Conservation (phyloP, 495 filamentous ascomycete species). For the Trichoderma erinaceum region DNA sequence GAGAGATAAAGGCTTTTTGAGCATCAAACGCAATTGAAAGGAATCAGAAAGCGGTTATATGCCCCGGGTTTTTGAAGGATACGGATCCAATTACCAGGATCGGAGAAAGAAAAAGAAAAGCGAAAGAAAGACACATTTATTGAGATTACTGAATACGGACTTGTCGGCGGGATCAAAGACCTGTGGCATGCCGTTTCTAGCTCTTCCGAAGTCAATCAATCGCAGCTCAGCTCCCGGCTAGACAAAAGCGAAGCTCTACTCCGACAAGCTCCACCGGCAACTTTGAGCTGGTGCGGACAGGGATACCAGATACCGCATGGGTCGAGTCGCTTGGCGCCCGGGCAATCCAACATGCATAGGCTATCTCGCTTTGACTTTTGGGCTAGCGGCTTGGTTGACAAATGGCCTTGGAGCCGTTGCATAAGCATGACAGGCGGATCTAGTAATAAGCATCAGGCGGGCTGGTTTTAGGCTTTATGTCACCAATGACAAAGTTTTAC, state of each 20-base stretch:
- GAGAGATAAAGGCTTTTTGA: neutral
- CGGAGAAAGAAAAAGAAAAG: neutral
- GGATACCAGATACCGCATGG: neutral
- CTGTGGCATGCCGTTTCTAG: no score
- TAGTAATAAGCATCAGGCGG: neutral
- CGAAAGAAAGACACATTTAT: no score
- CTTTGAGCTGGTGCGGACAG: no score
- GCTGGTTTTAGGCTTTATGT: neutral
- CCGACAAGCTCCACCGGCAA: neutral
- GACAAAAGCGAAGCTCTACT: neutral
- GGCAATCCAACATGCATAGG: neutral
- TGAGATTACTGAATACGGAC: neutral
- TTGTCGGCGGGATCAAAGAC: no score
- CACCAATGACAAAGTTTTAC: neutral
- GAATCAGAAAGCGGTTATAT: no score
- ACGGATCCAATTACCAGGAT: neutral
- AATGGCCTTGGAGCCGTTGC: neutral
- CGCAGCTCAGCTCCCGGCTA: neutral
- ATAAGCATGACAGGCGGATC: conserved; percentile 5
- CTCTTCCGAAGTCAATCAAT: no score
- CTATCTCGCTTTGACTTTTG: neutral
- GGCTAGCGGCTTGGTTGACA: neutral
- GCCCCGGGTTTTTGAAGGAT: no score
- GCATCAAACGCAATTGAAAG: no score
- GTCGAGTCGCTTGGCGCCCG: neutral